Evolutionary conservation across 2,329 filamentous ascomycete genomes (phyloP).

Genomic region (Sarocladium brachiariae): DNA sequence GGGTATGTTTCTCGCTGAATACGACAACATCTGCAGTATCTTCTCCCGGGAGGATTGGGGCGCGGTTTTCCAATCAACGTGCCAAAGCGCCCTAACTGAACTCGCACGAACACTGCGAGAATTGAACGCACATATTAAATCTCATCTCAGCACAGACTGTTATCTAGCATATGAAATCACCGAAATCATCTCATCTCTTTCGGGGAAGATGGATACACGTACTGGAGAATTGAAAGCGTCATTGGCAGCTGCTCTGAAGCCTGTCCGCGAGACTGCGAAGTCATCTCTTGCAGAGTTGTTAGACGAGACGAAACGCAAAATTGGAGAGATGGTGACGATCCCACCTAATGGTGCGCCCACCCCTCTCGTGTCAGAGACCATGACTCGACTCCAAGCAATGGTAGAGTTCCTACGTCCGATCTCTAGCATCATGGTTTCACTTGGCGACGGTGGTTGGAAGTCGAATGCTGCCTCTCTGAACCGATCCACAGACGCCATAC

Average conservation of each 20-base stretch:
- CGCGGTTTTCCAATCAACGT: slow-evolving; percentile 70
- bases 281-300: slow-evolving; percentile 74
- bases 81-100: slow-evolving; percentile 69
- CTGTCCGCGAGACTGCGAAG: slow-evolving; percentile 87
- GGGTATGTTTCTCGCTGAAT: slow-evolving; percentile 78
- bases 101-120: slow-evolving; percentile 82
- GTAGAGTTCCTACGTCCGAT: slow-evolving; percentile 80
- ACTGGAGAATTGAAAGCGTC: slow-evolving; percentile 81
- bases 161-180: slow-evolving; percentile 94
- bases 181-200: slow-evolving; percentile 76
- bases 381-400: slow-evolving; percentile 81
- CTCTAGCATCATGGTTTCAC: slow-evolving; percentile 81
- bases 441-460: slow-evolving; percentile 90
- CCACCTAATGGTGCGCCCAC: slow-evolving; percentile 73
- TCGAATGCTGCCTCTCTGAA: slow-evolving; percentile 41
- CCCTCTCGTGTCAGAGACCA: slow-evolving; percentile 73
- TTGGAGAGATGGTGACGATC: slow-evolving; percentile 57
- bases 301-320: slow-evolving; percentile 71
- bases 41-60: slow-evolving; percentile 84
- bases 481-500: slow-evolving; percentile 56
- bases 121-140: slow-evolving; percentile 82
- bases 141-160: slow-evolving; percentile 82
- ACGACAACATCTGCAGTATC: slow-evolving; percentile 82
- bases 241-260: slow-evolving; percentile 79
- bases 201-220: slow-evolving; percentile 69